These are phyloP conservation scores for Phytophthora crassamura DNA, from an alignment of 352 stramenopile species.

Conservation along the genomic window DNA sequence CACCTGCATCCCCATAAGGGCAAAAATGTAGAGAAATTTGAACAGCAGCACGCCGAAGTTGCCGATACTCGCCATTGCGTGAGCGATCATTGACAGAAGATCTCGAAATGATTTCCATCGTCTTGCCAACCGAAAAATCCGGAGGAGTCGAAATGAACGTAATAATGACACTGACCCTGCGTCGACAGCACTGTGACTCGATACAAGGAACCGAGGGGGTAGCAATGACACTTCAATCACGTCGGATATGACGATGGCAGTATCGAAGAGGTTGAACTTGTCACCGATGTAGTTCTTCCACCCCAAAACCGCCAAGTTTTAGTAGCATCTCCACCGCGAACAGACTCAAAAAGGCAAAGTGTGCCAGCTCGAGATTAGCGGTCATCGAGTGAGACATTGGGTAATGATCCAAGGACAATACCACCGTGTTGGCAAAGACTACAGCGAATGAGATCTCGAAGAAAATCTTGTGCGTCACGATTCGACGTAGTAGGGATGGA, in stretches of 20 bases:
- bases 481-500: conserved; percentile 22
- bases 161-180: conserved; percentile 76
- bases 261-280: conserved; percentile 83
- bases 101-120: conserved; percentile 91
- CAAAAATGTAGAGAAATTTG: conserved; percentile 96
- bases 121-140: conserved; percentile 95
- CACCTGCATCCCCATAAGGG: conserved; percentile 88
- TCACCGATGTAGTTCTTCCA: conserved; percentile 63
- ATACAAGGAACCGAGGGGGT: conserved; percentile 60
- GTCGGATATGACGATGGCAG: conserved; percentile 69
- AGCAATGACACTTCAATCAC: conserved; percentile 62
- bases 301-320: conserved; percentile 83
- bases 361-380: conserved; percentile 62
- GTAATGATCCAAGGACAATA: conserved; percentile 82
- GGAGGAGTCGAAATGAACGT: conserved; percentile 89
- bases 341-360: conserved; percentile 70
- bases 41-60: conserved; percentile 95
- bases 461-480: conserved; percentile 61
- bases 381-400: conserved; percentile 55
- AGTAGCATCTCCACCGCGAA: conserved; percentile 75
- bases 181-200: conserved; percentile 27
- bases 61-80: conserved; percentile 89
- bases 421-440: conserved; percentile 81
- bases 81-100: conserved; percentile 89
- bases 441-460: conserved; percentile 54